Conservation (phyloP, 2,329 filamentous ascomycete genomes). For the Pseudocercospora vitis region DNA sequence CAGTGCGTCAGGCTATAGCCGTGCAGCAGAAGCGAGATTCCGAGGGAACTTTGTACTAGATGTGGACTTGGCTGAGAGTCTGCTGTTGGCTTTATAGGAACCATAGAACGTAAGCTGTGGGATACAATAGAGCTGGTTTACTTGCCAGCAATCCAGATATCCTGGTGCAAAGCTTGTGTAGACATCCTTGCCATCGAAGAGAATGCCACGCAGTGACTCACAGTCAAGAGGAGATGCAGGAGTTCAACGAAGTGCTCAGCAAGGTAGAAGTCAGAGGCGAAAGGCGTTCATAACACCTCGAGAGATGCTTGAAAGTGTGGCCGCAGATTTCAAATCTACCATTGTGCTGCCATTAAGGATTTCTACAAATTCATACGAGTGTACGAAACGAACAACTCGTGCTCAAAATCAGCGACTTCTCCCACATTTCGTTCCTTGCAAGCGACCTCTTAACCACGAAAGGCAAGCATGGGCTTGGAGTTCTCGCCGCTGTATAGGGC, state of each 20-base stretch:
- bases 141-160: no score
- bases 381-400: not conserved
- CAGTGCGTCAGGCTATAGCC: constrained; percentile 42
- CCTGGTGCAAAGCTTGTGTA: not conserved
- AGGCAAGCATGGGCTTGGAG: constrained; percentile 8
- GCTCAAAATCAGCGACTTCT: constrained; percentile 12
- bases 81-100: not conserved
- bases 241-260: constrained; percentile 53
- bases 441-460: no score
- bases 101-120: no score
- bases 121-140: no score
- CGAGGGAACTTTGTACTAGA: constrained; percentile 9
- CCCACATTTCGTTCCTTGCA: no score
- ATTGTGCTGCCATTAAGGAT: constrained; percentile 4
- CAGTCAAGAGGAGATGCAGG: constrained; percentile 47
- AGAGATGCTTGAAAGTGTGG: constrained; percentile 13
- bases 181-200: not conserved
- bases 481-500: constrained; percentile 22
- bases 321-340: not conserved
- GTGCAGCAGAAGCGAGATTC: constrained; percentile 24
- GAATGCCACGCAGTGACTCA: constrained; percentile 37
- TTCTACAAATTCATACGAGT: constrained; percentile 3
- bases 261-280: constrained; percentile 44
- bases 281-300: constrained; percentile 5
- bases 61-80: not conserved